These are phyloP conservation scores for Picocystis sp. DNA, from an alignment of 163 green algal species.

Conservation along the genomic window DNA sequence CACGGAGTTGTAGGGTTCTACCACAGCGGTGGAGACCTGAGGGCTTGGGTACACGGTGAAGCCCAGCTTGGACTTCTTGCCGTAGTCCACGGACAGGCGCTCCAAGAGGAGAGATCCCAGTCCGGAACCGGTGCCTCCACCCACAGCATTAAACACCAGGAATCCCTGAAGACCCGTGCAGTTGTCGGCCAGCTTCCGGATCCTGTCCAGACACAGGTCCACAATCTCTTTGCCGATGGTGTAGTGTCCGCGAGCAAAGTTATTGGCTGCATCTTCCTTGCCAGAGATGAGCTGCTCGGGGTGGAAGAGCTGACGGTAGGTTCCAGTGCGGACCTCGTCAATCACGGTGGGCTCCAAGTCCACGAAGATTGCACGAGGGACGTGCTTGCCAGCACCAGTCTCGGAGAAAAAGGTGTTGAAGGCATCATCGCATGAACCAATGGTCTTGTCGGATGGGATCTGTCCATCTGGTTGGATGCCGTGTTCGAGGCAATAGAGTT, in stretches of 20 bases:
- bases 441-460: conserved; percentile 7
- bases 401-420: conserved; percentile 10
- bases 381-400: conserved; percentile 6
- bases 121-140: conserved; percentile 6
- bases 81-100: no score
- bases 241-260: conserved; percentile 7
- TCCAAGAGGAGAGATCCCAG: conserved; percentile 6
- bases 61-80: no score
- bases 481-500: conserved; percentile 6
- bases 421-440: conserved; percentile 5
- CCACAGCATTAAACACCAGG: conserved; percentile 5
- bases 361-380: conserved; percentile 1
- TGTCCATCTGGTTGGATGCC: conserved; percentile 7
- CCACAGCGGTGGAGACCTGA: no score
- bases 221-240: conserved; percentile 8
- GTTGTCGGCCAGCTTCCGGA: conserved; percentile 7
- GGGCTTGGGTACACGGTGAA: no score
- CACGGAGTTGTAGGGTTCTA: no score
- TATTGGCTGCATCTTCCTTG: conserved; percentile 7
- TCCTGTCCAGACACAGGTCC: conserved; percentile 3
- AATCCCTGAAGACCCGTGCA: conserved; percentile 6
- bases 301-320: conserved; percentile 8
- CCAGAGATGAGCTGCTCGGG: conserved; percentile 8
- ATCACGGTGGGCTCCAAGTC: conserved; percentile 8
- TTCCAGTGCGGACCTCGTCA: conserved; percentile 7